phyloP scores from a whole-genome alignment of 345 rosid genomes.

The Xanthoceras sorbifolium region DNA sequence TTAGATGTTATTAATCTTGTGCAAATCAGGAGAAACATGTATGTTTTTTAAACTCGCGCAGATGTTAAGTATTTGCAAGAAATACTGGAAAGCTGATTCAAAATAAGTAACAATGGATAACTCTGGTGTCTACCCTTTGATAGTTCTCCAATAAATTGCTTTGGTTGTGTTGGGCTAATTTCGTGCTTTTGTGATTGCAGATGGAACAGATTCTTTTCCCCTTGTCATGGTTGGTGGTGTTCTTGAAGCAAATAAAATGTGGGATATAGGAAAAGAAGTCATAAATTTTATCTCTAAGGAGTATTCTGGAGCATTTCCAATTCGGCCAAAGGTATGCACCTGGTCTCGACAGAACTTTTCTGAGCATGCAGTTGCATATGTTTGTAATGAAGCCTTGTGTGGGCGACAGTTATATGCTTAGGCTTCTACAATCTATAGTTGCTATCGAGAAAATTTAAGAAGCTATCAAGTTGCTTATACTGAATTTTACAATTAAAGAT shows the following conservation, averaged over 20 bases:
- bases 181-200: slow-evolving; percentile 37
- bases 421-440: slow-evolving; percentile 3
- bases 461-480: background rate
- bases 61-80: slow-evolving; percentile 1
- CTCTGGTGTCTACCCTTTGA: background rate
- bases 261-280: slow-evolving; percentile 78
- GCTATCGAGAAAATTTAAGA: background rate
- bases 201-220: slow-evolving; percentile 59
- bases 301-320: slow-evolving; percentile 52
- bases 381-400: slow-evolving; percentile 1
- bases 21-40: background rate
- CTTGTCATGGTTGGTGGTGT: slow-evolving; percentile 86
- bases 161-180: background rate
- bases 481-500: background rate
- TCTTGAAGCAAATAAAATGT: slow-evolving; percentile 62
- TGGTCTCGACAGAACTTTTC: background rate
- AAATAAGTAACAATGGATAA: background rate
- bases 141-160: slow-evolving; percentile 11
- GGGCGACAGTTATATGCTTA: background rate
- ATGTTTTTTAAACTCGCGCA: background rate
- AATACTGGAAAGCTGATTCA: background rate
- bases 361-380: background rate
- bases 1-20: background rate
- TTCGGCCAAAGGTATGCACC: slow-evolving; percentile 62
- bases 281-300: slow-evolving; percentile 49